phyloP scores from a whole-genome alignment of 257 asterid genomes.

The Solanum sejunctum region DNA sequence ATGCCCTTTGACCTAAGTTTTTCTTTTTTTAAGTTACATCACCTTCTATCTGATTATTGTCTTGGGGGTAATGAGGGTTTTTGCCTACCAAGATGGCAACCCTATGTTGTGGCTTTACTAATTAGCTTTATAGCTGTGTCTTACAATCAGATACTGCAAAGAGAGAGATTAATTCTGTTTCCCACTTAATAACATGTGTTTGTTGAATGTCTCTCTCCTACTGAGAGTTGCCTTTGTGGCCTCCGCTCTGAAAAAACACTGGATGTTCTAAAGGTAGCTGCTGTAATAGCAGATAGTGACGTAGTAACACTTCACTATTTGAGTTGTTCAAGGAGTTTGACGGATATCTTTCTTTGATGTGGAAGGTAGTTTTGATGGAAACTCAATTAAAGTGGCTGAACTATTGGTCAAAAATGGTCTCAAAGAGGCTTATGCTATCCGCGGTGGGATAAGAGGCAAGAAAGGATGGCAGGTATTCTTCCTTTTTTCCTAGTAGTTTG shows the following conservation, averaged over 20 bases:
- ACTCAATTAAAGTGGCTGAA: slow-evolving; percentile 84
- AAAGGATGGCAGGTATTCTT: slow-evolving; percentile 82
- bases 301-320: not conserved
- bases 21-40: not conserved
- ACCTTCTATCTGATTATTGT: not conserved
- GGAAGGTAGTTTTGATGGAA: slow-evolving; percentile 97
- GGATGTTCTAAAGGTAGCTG: not conserved
- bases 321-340: slow-evolving; percentile 3
- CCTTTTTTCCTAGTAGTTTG: not conserved
- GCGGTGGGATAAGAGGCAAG: slow-evolving; percentile 84
- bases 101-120: not conserved
- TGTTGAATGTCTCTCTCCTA: not conserved
- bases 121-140: not conserved
- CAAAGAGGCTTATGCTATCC: slow-evolving; percentile 85
- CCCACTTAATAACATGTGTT: not conserved
- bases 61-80: not conserved
- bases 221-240: not conserved
- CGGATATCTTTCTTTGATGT: slow-evolving; percentile 34
- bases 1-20: not conserved
- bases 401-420: slow-evolving; percentile 66
- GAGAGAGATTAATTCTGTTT: not conserved
- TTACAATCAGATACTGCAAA: not conserved
- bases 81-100: not conserved
- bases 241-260: not conserved
- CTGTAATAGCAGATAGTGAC: not conserved